Conservation (phyloP, 2,329 filamentous ascomycete genomes). For the Calonectria multiphialidica region DNA sequence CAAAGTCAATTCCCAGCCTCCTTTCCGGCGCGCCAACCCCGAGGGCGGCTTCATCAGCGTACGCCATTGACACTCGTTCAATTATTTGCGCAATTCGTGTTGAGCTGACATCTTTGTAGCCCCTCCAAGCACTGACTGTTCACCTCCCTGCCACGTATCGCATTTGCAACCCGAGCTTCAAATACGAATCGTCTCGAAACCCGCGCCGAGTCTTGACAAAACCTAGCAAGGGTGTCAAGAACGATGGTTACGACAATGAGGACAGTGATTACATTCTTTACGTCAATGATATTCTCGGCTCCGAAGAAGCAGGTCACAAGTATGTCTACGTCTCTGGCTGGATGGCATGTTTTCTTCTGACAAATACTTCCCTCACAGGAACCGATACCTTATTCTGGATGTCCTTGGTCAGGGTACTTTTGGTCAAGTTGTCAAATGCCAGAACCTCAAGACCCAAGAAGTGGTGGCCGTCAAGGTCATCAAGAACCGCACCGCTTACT, state of each 20-base stretch:
- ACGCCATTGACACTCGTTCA: conserved; percentile 52
- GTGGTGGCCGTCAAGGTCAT: conserved; percentile 99
- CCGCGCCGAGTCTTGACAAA: conserved; percentile 96
- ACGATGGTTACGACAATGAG: conserved; percentile 98
- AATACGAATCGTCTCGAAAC: conserved; percentile 98
- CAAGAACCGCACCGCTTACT: conserved; percentile 98
- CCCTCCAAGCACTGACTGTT: conserved; percentile 92
- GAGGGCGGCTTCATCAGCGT: conserved; percentile 99
- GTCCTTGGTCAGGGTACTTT: conserved; percentile 98
- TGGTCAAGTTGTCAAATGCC: conserved; percentile 98
- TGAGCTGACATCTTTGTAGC: conserved; percentile 63
- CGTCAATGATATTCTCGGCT: conserved; percentile 97
- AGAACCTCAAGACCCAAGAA: conserved; percentile 98
- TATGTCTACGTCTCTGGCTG: conserved; percentile 54
- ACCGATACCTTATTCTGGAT: conserved; percentile 96
- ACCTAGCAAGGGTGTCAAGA: conserved; percentile 98
- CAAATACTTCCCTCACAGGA: conserved; percentile 63
- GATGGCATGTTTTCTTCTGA: background rate
- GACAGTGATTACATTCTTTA: conserved; percentile 99
- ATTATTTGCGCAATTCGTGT: background rate
- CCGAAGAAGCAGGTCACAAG: conserved; percentile 98
- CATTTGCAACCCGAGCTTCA: conserved; percentile 98
- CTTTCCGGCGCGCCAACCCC: conserved; percentile 92
- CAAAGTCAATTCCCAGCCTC: conserved; percentile 86
- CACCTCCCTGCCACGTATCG: conserved; percentile 96